Evolutionary conservation across 495 filamentous ascomycete species (phyloP), one percentile per base, ranked within the genome.

Genomic region (Aspergillus bertholletiae): DNA sequence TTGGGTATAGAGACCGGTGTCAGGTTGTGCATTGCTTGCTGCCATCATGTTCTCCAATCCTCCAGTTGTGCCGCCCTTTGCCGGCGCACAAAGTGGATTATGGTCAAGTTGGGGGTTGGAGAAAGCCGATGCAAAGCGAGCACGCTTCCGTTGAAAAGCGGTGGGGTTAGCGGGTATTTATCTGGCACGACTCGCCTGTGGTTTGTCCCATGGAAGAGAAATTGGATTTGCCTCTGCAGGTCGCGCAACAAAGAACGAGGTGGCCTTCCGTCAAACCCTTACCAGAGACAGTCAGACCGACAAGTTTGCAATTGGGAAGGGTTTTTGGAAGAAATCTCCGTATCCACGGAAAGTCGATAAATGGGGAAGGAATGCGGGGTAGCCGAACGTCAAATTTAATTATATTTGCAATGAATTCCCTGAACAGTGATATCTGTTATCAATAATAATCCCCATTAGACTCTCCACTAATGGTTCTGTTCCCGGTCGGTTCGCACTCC

Each of bases 91-190:
- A 51, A 64, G 63, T 58, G 55, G 62, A 64, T 61, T 49, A 49
- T 58, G 56, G 62, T n/a, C n/a, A 57, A 53, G 59, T 48, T 57
- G 53, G 53, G 26, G 34, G 41, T 35, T 51, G 46, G 46, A 53
- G 47, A 45, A 44, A 56, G 67, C 72, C 75, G 75, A 78, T 74
- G 74, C 73, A 78, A 78, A 76, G 75, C 75, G 44, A 69, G 63
- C 64, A 60, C 69, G n/a, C n/a, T n/a, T 15, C 34, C 67, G 66
- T 61, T 56, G 57, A 55, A 70, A 68, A 70, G 71, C 68, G 73
- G 71, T 71, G 67, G 69, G 65, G 60, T 24, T 48, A 37, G 40
- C 37, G 39, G 26, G 45, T 17, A 40, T 66, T 62, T 60, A 59
- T 67, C 56, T 65, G 56, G 55, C 49, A 49, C 57, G 50, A n/a